A percentile compares a stretch with the other conserved stretches of the same genome.
Evolutionary conservation across 768 basidiomycete species (phyloP).

Genomic region (Rhodotorula diobovata): DNA sequence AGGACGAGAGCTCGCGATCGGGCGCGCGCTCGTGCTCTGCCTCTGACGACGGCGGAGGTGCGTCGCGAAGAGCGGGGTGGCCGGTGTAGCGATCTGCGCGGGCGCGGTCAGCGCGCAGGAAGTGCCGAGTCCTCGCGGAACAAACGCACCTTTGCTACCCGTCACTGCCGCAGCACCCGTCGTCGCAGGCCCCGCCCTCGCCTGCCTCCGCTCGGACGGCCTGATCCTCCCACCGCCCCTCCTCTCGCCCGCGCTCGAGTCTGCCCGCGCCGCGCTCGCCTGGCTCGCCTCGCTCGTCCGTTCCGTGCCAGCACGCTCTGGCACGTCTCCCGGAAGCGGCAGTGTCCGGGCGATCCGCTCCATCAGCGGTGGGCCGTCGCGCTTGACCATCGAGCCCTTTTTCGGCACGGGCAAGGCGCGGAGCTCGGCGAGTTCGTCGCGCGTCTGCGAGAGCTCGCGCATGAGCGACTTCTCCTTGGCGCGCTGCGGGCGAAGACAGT

Average conservation of each 20-base stretch:
- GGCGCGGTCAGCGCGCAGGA: not conserved
- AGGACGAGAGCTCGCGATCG: slow-evolving; percentile 19
- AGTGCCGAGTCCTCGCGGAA: not conserved
- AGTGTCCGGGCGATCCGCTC: not conserved
- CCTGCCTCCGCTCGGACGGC: not conserved
- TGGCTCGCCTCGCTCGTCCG: not conserved
- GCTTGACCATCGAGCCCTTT: not conserved
- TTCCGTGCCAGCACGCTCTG: not conserved
- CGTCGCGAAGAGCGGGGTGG: slow-evolving; percentile 13
- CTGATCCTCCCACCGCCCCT: no score
- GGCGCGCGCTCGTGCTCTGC: not conserved
- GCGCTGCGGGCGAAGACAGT: not conserved
- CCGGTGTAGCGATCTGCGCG: not conserved
- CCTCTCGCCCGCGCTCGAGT: no score
- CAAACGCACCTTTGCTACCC: no score
- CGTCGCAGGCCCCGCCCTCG: no score
- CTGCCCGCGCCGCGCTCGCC: not conserved
- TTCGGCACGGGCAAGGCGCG: not conserved
- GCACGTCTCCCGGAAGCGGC: not conserved
- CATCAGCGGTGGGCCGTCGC: not conserved
- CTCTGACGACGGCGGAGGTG: not conserved
- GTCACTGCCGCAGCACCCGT: no score
- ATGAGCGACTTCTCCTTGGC: not conserved
- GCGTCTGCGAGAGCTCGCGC: not conserved
- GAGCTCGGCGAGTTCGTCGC: not conserved